Base-by-base conservation (phyloP, 371 early-diverging fungal species). In the Actinomortierella wolfii region DNA sequence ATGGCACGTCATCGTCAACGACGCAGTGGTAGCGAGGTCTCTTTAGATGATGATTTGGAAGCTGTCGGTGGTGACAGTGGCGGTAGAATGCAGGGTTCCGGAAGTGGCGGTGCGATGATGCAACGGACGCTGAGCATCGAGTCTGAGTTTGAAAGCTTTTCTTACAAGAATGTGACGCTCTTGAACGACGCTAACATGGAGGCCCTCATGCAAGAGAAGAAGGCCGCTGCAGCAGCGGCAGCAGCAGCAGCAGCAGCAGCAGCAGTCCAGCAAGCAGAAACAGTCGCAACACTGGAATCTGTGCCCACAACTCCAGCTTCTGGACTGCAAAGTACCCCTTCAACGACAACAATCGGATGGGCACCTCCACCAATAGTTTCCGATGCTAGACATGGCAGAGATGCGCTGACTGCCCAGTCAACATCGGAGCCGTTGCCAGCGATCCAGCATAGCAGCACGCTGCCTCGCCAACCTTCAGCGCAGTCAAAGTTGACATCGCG, bases 141-240 rank as follows among this genome's bases (percentile, higher is more conserved):
- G 55, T 60, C 79, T 7, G 74, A 76, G 39, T 83, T 86, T 51
- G 82, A 84, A 40, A 82, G 81, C 23, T 86, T 86, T 56, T 81
- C 82, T 0, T 86, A 81, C 68, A 84, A 82, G 61, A 86, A 86
- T 59, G 82, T 84, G 6, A 66, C 65, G 2, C 57, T 78, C 3
- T 48, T 78, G 50, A 71, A 68, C 39, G 78, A 78, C 25, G 69
- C 63, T 20, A 78, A 78, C 48, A 67, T 63, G 66, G 77, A 77
- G 29, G 68, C 67, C 7, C 60, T 62, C 58, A 57, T 67, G 74
- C 64, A 44, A 43, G 53, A 75, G 29, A 53, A 51, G 41, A 73
- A 66, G 44, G 51, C 54, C 5, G n/a, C 55, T 24, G 51, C 52
- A 1, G 49, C 46, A 24, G 55, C 59, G 15, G 20, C 45, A 47